A percentile compares a stretch with the other conserved stretches of the same genome.
phyloP scores from a whole-genome alignment of 768 basidiomycete species.

The Russula abietina region DNA sequence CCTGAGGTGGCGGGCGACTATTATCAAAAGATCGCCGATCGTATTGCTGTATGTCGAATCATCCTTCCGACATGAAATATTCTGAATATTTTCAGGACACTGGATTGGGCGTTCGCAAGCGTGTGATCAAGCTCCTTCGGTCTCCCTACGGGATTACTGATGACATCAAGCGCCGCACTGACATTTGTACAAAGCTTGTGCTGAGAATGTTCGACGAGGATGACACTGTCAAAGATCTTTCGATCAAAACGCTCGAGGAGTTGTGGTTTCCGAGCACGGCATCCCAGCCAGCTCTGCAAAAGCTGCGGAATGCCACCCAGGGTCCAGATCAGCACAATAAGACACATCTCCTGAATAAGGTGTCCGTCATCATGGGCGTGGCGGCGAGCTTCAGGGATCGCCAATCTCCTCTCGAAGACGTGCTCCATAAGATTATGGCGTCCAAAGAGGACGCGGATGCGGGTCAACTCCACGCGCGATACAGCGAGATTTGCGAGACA shows the following conservation, averaged over 20 bases:
- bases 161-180: slow-evolving; percentile 54
- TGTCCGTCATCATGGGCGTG: slow-evolving; percentile 80
- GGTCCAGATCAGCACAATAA: slow-evolving; percentile 41
- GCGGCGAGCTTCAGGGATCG: slow-evolving; percentile 77
- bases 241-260: slow-evolving; percentile 84
- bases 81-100: slow-evolving; percentile 59
- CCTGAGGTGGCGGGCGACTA: slow-evolving; percentile 87
- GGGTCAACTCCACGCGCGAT: slow-evolving; percentile 53
- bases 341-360: slow-evolving; percentile 53
- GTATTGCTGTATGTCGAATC: slow-evolving; percentile 66
- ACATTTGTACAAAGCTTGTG: slow-evolving; percentile 79
- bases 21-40: slow-evolving; percentile 80
- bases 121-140: slow-evolving; percentile 91
- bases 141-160: slow-evolving; percentile 66
- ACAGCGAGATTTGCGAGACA: slow-evolving; percentile 74
- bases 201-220: slow-evolving; percentile 88
- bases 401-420: slow-evolving; percentile 76
- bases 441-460: slow-evolving; percentile 59
- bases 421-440: slow-evolving; percentile 75
- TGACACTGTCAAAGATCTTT: slow-evolving; percentile 90
- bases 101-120: slow-evolving; percentile 87
- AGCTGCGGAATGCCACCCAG: slow-evolving; percentile 27
- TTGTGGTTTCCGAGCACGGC: slow-evolving; percentile 63
- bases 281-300: slow-evolving; percentile 30
- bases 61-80: background rate